Evolutionary conservation across 306 rosid genomes (phyloP).

Genomic region (Cajanus cajan): DNA sequence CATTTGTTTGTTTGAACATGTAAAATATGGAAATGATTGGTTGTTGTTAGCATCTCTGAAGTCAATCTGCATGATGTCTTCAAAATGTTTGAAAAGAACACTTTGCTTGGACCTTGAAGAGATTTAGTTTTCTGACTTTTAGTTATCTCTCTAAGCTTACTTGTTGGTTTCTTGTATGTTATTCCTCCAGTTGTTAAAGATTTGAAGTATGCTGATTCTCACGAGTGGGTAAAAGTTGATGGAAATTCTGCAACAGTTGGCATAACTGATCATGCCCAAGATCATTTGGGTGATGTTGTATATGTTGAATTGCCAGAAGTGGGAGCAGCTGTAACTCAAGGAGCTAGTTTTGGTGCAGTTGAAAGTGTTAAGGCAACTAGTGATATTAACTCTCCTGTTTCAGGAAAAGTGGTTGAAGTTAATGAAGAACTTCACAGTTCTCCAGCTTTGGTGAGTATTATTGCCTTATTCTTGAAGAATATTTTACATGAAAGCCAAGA

Average conservation of each 20-base stretch:
- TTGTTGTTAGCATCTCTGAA: not conserved
- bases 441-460: conserved; percentile 81
- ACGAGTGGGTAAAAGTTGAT: conserved; percentile 90
- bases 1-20: not conserved
- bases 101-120: not conserved
- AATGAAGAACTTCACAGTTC: conserved; percentile 70
- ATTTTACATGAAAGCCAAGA: not conserved
- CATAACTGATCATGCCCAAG: conserved; percentile 93
- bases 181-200: conserved; percentile 69
- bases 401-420: conserved; percentile 75
- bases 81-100: not conserved
- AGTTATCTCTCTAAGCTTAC: conserved; percentile 15
- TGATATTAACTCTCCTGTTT: conserved; percentile 83
- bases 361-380: conserved; percentile 98
- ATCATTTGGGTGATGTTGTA: conserved; percentile 96
- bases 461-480: not conserved
- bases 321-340: conserved; percentile 62
- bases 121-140: not conserved
- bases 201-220: conserved; percentile 73
- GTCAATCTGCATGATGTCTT: not conserved
- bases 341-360: conserved; percentile 79
- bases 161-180: conserved; percentile 6
- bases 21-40: not conserved
- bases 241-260: conserved; percentile 79
- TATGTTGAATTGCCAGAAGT: conserved; percentile 88